Base-by-base conservation (phyloP, 352 stramenopile genomes). In the Pilasporangium apinafurcum region DNA sequence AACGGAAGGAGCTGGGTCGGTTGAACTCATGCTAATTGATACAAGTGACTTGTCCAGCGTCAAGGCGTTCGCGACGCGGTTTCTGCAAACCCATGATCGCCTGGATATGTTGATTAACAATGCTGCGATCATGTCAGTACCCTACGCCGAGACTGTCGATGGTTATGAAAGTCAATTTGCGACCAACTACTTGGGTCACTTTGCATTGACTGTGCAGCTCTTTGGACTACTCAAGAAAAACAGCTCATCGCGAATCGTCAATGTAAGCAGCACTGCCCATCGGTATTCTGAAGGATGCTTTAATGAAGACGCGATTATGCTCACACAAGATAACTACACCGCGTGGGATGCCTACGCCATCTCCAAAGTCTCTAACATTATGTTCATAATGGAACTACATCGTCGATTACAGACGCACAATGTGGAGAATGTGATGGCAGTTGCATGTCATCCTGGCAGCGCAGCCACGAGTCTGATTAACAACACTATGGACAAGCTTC, bases 341-440 rank as follows among this genome's bases (percentile, higher is more conserved):
- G 53, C 53, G 20, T 60, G 56, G 52, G 33, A 46, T 14, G 56
- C 40, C 29, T 98, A 98, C 53, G 70, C 70, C 20, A 54, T 80
- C 39, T 91, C 74, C 29, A 98, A 98, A 65, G 59, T 97, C 16
- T 76, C 67, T 48, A 97, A 97, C 52, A 76, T 98, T 32, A 50
- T 96, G 2, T 98, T 98, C 59, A 82, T 86, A 2, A 53, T 86
- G 36, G 89, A 97, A 38, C 51, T 98, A 8, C 66, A 90, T 35
- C 62, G 71, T 16, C 66, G 78, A 1, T 29, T 72, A 16, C 36
- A 54, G 8, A 20, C 43, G 0, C 26, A 29, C 0, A 44, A 41
- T 6, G 40, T 77, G n/a, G n/a, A 37, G 4, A 46, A 50, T n/a
- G 51, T 76, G 20, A 38, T 47, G 3, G 36, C 65, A 2, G 54